These are phyloP conservation scores for Saccharomycopsis guyanensis DNA, from an alignment of 805 yeast species.

Conservation along the genomic window DNA sequence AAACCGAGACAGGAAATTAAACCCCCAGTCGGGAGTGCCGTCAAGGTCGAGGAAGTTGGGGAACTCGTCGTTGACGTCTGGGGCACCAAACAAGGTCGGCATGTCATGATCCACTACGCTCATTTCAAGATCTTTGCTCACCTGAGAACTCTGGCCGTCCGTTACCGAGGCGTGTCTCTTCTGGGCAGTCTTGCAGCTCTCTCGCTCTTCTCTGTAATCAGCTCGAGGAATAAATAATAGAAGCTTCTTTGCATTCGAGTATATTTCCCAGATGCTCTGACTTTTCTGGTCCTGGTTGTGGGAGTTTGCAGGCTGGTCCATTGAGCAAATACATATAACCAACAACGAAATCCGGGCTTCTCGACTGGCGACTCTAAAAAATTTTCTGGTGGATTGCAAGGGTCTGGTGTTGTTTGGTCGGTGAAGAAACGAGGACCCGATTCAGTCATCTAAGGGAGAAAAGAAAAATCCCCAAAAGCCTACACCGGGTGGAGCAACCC, in stretches of 20 bases:
- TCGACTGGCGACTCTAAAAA: too few relatives aligned
- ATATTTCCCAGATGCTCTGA: slow-evolving; percentile 28
- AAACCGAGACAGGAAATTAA: not conserved
- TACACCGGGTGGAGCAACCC: too few relatives aligned
- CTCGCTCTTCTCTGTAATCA: slow-evolving; percentile 27
- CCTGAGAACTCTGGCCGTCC: not conserved
- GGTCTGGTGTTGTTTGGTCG: too few relatives aligned
- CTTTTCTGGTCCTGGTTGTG: too few relatives aligned
- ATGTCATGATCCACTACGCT: slow-evolving; percentile 5
- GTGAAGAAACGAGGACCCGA: too few relatives aligned
- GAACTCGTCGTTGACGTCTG: slow-evolving; percentile 1
- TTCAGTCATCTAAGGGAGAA: too few relatives aligned
- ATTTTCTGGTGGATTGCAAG: too few relatives aligned
- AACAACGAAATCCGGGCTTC: too few relatives aligned
- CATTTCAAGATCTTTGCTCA: not conserved
- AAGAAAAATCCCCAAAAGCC: too few relatives aligned
- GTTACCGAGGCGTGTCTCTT: not conserved
- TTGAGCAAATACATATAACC: too few relatives aligned
- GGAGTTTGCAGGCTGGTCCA: not conserved
- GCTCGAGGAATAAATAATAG: slow-evolving; percentile 27
- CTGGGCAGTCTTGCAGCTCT: slow-evolving; percentile 24
- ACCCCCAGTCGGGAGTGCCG: not conserved
- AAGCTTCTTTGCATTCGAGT: slow-evolving; percentile 28
- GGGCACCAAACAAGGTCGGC: slow-evolving; percentile 5
- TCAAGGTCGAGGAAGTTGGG: slow-evolving; percentile 10